Evolutionary conservation across 352 stramenopile species (phyloP), one percentile per base, ranked within the genome.

Genomic region (Phytophthora litchii): DNA sequence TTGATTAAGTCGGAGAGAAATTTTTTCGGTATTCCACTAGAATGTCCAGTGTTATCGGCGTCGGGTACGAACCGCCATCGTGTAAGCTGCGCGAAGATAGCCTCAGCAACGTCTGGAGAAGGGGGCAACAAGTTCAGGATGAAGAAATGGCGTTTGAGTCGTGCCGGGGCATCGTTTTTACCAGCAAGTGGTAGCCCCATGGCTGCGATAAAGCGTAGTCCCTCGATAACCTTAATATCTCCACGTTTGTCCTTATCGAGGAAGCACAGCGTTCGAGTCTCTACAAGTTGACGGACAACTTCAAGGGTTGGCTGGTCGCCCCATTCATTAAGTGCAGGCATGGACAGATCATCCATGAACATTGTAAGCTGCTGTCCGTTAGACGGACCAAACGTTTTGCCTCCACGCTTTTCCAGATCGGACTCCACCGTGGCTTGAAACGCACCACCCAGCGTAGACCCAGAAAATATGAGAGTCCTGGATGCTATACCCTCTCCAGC

Each of bases 101-200:
- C 66, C 37, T 96, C 80, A 1, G 96, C 89, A 9, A 91, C 78
- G n/a, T 92, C 76, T 1, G 67, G 57, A 1, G 81, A 80, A 0
- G 89, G 87, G 20, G 89, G 64, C 17, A 93, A 60, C 14, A 97
- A 54, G 53, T 96, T 95, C 14, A 96, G 72, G 11, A 92, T 71
- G 49, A 97, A 87, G 67, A 97, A 97, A 51, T 96, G 89, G 1
- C 89, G 74, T 56, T 97, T 97, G 16, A 97, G 74, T 1, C 91
- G 75, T 61, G 92, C 94, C 21, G 91, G 89, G 19, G 96, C 88
- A 54, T 97, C 88, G 52, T 97, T 91, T 42, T 82, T 89, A 1
- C 81, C 85, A 1, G 72, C 75, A 14, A 61, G 72, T 0, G 81
- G 77, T 6, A 89, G 78, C 0, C 62, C 62, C 83, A 91, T 91